phyloP scores from a whole-genome alignment of 2,329 filamentous ascomycete species.

The Myriosclerotinia duriaeana region DNA sequence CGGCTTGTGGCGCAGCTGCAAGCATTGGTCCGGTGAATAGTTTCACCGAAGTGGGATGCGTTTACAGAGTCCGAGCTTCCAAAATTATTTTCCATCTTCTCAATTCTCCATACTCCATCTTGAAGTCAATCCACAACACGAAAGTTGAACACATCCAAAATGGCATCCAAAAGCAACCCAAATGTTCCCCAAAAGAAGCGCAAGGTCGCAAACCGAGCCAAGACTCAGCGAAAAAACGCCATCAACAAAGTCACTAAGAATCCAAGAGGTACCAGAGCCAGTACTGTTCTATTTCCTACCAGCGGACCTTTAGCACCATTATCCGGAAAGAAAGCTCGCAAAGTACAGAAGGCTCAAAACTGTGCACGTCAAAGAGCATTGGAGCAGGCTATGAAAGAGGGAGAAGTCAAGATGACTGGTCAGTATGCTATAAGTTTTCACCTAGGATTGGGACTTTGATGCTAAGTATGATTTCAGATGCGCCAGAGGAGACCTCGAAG shows the following conservation, averaged over 20 bases:
- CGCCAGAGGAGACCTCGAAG: conserved; percentile 20
- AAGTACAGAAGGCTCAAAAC: conserved; percentile 39
- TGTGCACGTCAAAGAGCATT: conserved; percentile 39
- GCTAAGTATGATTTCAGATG: conserved; percentile 14
- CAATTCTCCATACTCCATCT: conserved; percentile 7
- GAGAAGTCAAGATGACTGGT: conserved; percentile 42
- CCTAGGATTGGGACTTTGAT: not conserved
- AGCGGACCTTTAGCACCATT: conserved; percentile 39
- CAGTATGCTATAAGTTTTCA: not conserved
- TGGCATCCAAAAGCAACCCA: conserved; percentile 41
- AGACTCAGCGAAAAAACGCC: conserved; percentile 39
- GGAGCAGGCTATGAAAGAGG: conserved; percentile 39
- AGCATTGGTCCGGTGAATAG: conserved; percentile 18
- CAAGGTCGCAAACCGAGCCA: conserved; percentile 36
- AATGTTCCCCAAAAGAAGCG: conserved; percentile 42
- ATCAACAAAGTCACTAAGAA: conserved; percentile 38
- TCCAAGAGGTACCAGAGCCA: conserved; percentile 37
- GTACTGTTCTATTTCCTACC: conserved; percentile 39
- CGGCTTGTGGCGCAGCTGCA: conserved; percentile 22
- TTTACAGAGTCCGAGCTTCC: not conserved
- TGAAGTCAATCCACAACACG: not conserved
- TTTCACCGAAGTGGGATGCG: conserved; percentile 5
- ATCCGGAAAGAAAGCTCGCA: conserved; percentile 41
- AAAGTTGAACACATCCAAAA: conserved; percentile 26
- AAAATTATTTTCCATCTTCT: conserved; percentile 20